Base-by-base conservation (phyloP, 2,329 filamentous ascomycete species). In the Cercospora nicotianae region DNA sequence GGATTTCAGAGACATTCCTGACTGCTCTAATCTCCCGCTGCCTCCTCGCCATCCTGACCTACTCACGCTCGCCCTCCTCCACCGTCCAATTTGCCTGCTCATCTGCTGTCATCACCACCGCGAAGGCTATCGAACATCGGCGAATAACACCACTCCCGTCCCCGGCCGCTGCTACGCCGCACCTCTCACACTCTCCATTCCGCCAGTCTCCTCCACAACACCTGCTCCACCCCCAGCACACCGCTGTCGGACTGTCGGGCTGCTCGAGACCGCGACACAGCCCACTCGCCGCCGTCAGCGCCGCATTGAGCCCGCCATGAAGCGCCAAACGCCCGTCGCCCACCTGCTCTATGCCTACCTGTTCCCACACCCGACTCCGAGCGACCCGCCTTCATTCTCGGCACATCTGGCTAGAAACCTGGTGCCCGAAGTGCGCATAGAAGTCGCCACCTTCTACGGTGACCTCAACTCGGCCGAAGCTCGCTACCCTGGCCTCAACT, bases 401-500 rank as follows among this genome's bases (percentile, higher is more conserved):
- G 85, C 85, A 51, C 86, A 93, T 53, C 85, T 94, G 58, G 87
- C 89, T 73, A 87, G 89, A 68, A 86, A 88, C 78, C 86, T 94
- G 60, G 90, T 94, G 60, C 87, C 87, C 71, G 91, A 94, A 82
- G 91, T 94, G 67, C 90, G 91, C 67, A 89, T 91, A 76, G 91
- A 94, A 79, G 92, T 91, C 1, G 87, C 90, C 72, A 87, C 89
- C 62, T 94, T 92, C 81, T 94, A 92, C 79, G 91, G 91, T 72
- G 89, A 91, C 75, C 86, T 94, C 72, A 89, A 92, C 76, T 92
- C 90, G 28, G 87, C 90, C 72, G 91, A 94, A 82, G 91, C 91
- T 72, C 91, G 92, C 74, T 94, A 94, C 72, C 91, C 91, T 0
- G 91, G 91, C 31, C 86, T 94, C 65, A 91, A 94, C 82, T 94